phyloP scores from a whole-genome alignment of 2,329 filamentous ascomycete genomes.

The Diaporthe citrichinensis region DNA sequence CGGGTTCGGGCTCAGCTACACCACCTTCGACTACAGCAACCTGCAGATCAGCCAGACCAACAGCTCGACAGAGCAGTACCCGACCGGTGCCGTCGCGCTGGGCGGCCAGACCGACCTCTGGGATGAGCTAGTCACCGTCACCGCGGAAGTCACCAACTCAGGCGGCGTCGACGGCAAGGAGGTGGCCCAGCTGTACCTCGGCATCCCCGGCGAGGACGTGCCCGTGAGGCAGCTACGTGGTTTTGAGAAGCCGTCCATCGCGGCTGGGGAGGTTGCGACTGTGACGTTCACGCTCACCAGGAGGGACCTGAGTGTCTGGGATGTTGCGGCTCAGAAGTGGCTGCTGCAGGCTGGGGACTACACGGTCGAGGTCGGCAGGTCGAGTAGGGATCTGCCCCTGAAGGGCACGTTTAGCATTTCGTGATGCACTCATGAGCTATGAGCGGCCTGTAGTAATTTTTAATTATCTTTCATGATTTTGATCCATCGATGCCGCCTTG shows the following conservation, averaged over 20 bases:
- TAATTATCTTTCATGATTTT: not conserved
- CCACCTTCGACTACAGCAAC: constrained; percentile 63
- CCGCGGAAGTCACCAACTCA: constrained; percentile 58
- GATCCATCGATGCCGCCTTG: rapidly evolving
- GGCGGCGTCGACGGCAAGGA: constrained; percentile 61
- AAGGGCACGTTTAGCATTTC: constrained; percentile 47
- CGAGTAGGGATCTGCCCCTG: constrained; percentile 61
- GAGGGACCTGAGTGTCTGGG: constrained; percentile 78
- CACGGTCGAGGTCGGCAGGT: constrained; percentile 61
- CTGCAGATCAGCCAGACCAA: constrained; percentile 54
- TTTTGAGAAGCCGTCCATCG: constrained; percentile 72
- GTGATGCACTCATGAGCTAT: not conserved
- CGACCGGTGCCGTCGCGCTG: constrained; percentile 55
- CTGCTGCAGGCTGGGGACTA: constrained; percentile 62
- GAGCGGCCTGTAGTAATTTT: constrained; percentile 6
- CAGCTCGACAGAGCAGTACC: constrained; percentile 51
- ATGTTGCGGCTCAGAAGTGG: constrained; percentile 74
- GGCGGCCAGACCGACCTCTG: constrained; percentile 64
- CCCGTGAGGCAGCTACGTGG: constrained; percentile 71
- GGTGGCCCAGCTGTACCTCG: constrained; percentile 63
- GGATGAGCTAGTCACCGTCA: constrained; percentile 59
- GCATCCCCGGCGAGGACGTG: constrained; percentile 61
- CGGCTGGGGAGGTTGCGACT: constrained; percentile 58
- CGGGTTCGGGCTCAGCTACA: constrained; percentile 70
- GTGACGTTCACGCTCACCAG: constrained; percentile 70